Evolutionary conservation across 208 protist species (phyloP), one percentile per base, ranked within the genome.

Genomic region (Crithidia mellificae): DNA sequence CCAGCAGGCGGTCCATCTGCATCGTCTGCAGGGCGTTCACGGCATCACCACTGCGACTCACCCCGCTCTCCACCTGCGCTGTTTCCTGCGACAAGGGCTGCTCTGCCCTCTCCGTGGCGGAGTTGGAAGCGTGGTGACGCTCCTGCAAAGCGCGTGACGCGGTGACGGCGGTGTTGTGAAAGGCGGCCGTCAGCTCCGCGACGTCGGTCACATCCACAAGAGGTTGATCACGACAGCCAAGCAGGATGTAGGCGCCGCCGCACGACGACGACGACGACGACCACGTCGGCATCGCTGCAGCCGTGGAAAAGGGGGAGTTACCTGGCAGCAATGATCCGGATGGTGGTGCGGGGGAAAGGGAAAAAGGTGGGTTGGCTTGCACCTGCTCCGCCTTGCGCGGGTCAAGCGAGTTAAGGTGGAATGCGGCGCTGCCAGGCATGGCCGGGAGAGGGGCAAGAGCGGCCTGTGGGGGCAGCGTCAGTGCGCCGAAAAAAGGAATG

Each of bases 191-290:
- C n/a, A n/a, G n/a, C n/a, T n/a, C n/a, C n/a, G n/a, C n/a, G n/a
- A 41, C 36, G 9, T 41, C 12, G 36, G 36, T 12, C 12, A 12
- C 19, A 25, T 4, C 44, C 51, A 19, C 34, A 34, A 6, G 36
- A 34, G 41, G 43, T 44, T 53, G 53, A 38, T 70, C 64, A 11
- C 64, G 64, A n/a, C 64, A 70, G 12, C 64, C 53, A 19, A 70
- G 53, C 30, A 70, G 43, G 19, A 70, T 47, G 49, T 62, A 62
- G 4, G 34, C 46, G 7, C 64, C 64, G 38, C 53, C 50, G 22
- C 64, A 70, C 39, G 63, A 61, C 11, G 20, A n/a, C n/a, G 49
- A 3, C 32, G 29, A 38, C 24, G 64, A 39, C 6, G 29, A 2
- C 41, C 41, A 41, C 15, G 64, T 17, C 53, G 64, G 12, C n/a